Percentiles rank a stretch among this genome's conserved stretches.
Conservation (phyloP, 441 rosid genomes). For the Rhodomyrtus psidioides region DNA sequence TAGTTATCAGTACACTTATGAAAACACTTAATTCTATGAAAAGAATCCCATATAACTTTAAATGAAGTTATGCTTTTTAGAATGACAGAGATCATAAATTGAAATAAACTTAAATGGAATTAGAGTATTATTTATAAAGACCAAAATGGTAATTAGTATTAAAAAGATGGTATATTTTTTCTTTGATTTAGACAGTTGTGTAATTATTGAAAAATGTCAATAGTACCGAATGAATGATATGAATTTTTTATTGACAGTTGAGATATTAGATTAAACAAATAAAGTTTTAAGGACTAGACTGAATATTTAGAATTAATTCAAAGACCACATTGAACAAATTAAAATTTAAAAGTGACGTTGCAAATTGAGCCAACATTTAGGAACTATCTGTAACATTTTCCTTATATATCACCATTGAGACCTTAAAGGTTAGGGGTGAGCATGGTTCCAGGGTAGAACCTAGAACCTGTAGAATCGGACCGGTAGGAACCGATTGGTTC, state of each 20-base stretch:
- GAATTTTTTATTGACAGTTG: not conserved
- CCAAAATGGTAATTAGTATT: not conserved
- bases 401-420: no score
- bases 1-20: not conserved
- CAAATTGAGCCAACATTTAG: not conserved
- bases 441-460: no score
- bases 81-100: not conserved
- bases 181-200: no score
- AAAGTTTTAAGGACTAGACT: not conserved
- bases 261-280: not conserved
- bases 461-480: no score
- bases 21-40: not conserved
- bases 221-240: not conserved
- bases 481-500: no score
- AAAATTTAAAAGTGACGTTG: not conserved
- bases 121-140: not conserved
- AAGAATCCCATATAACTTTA: not conserved
- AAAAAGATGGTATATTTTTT: not conserved
- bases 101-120: not conserved
- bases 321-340: not conserved
- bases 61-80: not conserved
- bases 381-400: accelerated
- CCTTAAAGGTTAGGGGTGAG: no score
- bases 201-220: not conserved
- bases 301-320: not conserved